Base-by-base conservation (phyloP, 2,329 filamentous ascomycete species). In the Venturiaceae sp. region DNA sequence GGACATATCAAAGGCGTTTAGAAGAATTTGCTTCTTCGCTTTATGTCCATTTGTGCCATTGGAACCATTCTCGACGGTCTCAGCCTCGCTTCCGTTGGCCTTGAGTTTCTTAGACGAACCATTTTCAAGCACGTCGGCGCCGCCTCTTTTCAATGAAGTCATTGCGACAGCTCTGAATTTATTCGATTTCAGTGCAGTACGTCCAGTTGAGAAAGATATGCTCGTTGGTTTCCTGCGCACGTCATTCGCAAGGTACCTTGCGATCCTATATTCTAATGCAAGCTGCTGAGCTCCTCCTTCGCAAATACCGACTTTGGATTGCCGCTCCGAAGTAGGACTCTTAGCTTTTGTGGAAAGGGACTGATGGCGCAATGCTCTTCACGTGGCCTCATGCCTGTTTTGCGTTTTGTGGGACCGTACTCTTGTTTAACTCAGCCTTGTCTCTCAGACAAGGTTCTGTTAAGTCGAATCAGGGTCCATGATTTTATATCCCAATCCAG, bases 1-100 rank as follows among this genome's bases (percentile, higher is more conserved):
- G 2, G 77, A 82, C 82, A 85, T 85, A 60, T 85, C 83, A 63
- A 86, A 85, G 2, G 83, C 83, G 71, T 85, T 86, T 52, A 86
- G 72, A 5, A 85, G 66, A 14, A 85, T 84, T 28, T 80, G 75
- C 63, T 80, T 82, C 66, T 77, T 80, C 16, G 4, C 21, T 41
- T 9, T 41, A 19, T 41, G 8, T 28, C 36, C 44, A 7, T 58
- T 13, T 3, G 30, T 3, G n/a, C 26, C 19, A 33, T 11, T 55
- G 9, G 39, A 19, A 36, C 50, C 57, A 28, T 59, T 62, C 16
- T 47, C 61, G 41, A 52, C 55, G 37, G 58, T 64, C n/a, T 50
- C 30, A 19, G 58, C 33, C 65, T 67, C 67, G 52, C 13, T 58
- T 6, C n/a, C 13, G 21, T 44, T 26, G 16, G 21, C 19, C 37